Base-by-base conservation (phyloP, 495 filamentous ascomycete species). In the Podospora comata region DNA sequence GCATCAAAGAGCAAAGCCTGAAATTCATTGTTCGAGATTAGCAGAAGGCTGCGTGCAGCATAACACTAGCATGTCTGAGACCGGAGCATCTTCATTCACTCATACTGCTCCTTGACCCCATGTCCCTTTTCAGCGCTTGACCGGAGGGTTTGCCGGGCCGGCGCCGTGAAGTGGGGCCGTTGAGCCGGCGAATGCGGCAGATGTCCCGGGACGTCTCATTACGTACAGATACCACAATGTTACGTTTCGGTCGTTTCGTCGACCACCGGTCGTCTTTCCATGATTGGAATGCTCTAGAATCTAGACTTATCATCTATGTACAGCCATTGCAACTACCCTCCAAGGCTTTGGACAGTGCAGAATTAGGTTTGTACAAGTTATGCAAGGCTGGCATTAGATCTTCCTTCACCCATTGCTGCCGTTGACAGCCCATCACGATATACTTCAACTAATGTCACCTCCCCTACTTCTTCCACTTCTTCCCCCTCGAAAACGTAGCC, bases 401-500 rank as follows among this genome's bases (percentile, higher is more conserved):
- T 6, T 16, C 7, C 2, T 16, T 7, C 30, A 32, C 30, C 30
- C 3, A 4, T 32, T 32, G 4, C 30, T 32, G 4, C 30, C 30
- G 7, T 48, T 2, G 9, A 48, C 39, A 48, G 2, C 5, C 9
- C 15, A 2, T 48, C 39, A 48, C 13, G 9, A 48, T 16, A 48
- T 48, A 16, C 7, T 13, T 23, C 23, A 23, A 48, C 39, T 16
- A 48, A 16, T 48, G 9, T 48, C 13, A 48, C 39, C 15, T 48
- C 39, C 16, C 53, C 27, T 23, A 20, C 18, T 7, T 26, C 7
- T 20, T 34, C 30, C 20, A 3, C n/a, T 67, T 60, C 30, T 72
- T 66, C 66, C 60, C 62, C 72, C 65, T 68, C 72, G 39, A 48
- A 48, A 73, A 23, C 65, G 27, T 58, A 3, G 82, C 85, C 73